Percentiles rank a stretch among this genome's conserved stretches.
Evolutionary conservation across 1,139 yeast genomes (phyloP).

Genomic region (Pichia sp.): DNA sequence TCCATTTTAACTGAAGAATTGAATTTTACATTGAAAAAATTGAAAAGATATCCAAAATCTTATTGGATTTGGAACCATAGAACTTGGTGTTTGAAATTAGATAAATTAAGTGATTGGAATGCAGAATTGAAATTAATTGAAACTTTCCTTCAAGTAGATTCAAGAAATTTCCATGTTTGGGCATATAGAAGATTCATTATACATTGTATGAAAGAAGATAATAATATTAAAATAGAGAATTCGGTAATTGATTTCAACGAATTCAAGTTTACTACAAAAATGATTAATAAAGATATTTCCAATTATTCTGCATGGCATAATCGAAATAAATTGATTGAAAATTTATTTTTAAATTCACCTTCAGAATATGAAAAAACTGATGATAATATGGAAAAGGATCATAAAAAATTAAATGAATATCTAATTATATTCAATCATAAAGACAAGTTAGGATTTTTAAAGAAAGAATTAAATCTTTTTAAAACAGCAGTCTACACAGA

Average conservation of each 20-base stretch:
- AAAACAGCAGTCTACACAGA: conserved; percentile 88
- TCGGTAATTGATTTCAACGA: conserved; percentile 38
- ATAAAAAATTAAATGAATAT: conserved; percentile 19
- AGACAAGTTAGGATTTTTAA: conserved; percentile 33
- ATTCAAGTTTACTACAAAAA: conserved; percentile 68
- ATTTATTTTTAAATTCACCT: conserved; percentile 33
- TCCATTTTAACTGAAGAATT: conserved; percentile 54
- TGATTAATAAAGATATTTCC: conserved; percentile 77
- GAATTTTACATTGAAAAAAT: conserved; percentile 47
- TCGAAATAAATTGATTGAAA: conserved; percentile 62
- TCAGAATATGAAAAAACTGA: conserved; percentile 24
- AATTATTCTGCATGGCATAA: conserved; percentile 97
- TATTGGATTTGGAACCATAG: conserved; percentile 98
- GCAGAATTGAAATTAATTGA: conserved; percentile 63
- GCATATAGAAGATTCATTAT: conserved; percentile 78
- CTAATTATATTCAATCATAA: conserved; percentile 19
- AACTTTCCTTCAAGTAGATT: conserved; percentile 61
- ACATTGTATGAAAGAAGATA: conserved; percentile 32
- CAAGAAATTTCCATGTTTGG: conserved; percentile 94
- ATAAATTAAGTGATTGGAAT: conserved; percentile 52
- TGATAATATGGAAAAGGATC: conserved; percentile 16
- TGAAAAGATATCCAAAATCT: conserved; percentile 73
- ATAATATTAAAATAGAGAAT: conserved; percentile 22
- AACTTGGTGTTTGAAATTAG: conserved; percentile 66
- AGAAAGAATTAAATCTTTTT: conserved; percentile 58